Base-by-base conservation (phyloP, 192 early-diverging fungal species). In the Backusella liffmaniae region DNA sequence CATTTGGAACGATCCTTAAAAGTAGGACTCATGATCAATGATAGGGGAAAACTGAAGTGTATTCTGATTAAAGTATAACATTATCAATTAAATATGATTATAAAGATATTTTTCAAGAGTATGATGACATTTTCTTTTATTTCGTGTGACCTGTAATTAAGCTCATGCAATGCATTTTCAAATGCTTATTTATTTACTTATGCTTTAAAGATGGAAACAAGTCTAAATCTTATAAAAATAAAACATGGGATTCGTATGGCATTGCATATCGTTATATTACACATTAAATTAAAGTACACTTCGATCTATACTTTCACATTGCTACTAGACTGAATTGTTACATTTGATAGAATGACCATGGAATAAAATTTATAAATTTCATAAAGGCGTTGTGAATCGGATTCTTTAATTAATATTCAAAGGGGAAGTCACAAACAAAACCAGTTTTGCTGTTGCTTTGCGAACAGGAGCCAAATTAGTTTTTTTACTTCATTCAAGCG, bases 1-100 rank as follows among this genome's bases (percentile, higher is more conserved):
- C 8, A 79, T 83, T 0, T 92, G 92, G 70, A 92, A 95, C 15
- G 86, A 84, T 41, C 90, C 94, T 81, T 90, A 90, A 36, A 95
- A 80, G 34, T 91, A 78, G 0, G 92, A 92, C 80, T 95, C 94
- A 72, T 91, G 88, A 16, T 77, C 80, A n/a, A 21, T 53, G 7
- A n/a, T 53, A 44, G 42, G 42, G 42, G 42, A 44, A 8, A 44
- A 13, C 3, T 44, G 42, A 44, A 44, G 42, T 44, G 15, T 44
- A 32, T 32, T 32, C 32, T 32, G 2, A 32, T 32, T 32, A 13
- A 44, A 4, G 15, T 44, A 44, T 44, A 13, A 16, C 15, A 44
- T 44, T 44, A 44, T 44, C 42, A 44, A 44, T 44, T 44, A 44
- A 44, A 44, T 4, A 44, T 44, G 15, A 44, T 44, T 44, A 44